Percentiles rank a stretch among this genome's conserved stretches.
Conservation (phyloP, 208 protist genomes). For the Trypanosoma conorhini region DNA sequence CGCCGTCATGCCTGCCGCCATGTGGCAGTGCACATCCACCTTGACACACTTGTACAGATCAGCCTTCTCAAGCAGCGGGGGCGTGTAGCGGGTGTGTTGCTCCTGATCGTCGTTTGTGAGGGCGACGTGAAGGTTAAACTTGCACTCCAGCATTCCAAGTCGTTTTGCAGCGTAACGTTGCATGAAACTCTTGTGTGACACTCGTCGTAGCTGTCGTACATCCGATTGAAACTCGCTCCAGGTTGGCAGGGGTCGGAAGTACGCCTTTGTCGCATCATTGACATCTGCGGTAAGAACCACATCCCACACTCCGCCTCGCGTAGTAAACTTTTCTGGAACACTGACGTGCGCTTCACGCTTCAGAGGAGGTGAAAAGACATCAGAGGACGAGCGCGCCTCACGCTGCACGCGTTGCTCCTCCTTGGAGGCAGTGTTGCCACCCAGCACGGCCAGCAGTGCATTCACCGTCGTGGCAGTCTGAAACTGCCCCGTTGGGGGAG, state of each 20-base stretch:
- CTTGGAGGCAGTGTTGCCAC: not conserved
- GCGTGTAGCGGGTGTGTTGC: constrained; percentile 6
- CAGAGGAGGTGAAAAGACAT: constrained; percentile 5
- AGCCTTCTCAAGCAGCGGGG: constrained; percentile 28
- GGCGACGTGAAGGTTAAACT: constrained; percentile 76
- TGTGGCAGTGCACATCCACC: constrained; percentile 88
- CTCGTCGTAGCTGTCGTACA: constrained; percentile 41
- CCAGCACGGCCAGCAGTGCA: not conserved
- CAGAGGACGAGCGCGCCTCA: not conserved
- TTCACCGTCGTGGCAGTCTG: not conserved
- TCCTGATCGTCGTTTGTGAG: constrained; percentile 83
- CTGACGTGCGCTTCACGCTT: not conserved
- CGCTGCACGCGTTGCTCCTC: not conserved
- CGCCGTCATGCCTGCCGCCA: constrained; percentile 78
- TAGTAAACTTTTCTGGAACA: constrained; percentile 20
- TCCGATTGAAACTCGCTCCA: constrained; percentile 71
- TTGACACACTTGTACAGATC: constrained; percentile 84
- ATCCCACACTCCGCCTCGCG: constrained; percentile 35
- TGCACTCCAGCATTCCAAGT: constrained; percentile 82
- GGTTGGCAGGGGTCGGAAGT: constrained; percentile 45
- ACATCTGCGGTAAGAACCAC: constrained; percentile 24
- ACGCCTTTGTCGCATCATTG: constrained; percentile 1
- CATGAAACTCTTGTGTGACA: constrained; percentile 40
- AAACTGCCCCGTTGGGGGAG: not conserved
- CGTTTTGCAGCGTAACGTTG: constrained; percentile 78